Percentiles rank a stretch among this genome's conserved stretches.
Conservation (phyloP, 352 stramenopile genomes). For the Proteromonas lacertae region DNA sequence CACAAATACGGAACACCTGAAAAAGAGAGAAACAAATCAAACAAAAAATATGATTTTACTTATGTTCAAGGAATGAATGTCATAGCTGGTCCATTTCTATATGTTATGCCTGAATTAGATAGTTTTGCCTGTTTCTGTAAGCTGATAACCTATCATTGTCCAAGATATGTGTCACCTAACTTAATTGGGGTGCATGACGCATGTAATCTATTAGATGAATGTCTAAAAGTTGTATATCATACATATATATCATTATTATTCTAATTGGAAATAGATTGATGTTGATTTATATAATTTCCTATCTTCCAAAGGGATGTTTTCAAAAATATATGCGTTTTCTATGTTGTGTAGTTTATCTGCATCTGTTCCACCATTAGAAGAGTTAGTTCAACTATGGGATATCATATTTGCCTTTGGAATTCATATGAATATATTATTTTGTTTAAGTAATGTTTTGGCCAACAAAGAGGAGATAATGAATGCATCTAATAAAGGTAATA, state of each 20-base stretch:
- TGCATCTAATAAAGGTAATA: too few relatives aligned
- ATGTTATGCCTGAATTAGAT: constrained; percentile 2
- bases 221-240: too few relatives aligned
- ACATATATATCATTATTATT: too few relatives aligned
- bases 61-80: constrained; percentile 4
- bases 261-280: too few relatives aligned
- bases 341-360: not conserved
- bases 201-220: not conserved
- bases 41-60: too few relatives aligned
- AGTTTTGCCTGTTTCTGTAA: not conserved
- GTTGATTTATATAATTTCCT: not conserved
- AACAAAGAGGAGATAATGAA: not conserved
- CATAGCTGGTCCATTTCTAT: not conserved
- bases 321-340: not conserved
- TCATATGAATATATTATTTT: not conserved
- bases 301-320: not conserved
- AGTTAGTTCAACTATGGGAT: constrained; percentile 1
- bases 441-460: not conserved
- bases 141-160: not conserved
- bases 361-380: not conserved
- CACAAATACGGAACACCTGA: not conserved
- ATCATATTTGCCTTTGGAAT: constrained; percentile 1
- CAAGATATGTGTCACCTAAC: not conserved
- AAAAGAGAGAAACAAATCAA: not conserved
- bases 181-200: not conserved